These are phyloP conservation scores for Diaporthe sp. DNA, from an alignment of 2,329 filamentous ascomycete species.

Conservation along the genomic window DNA sequence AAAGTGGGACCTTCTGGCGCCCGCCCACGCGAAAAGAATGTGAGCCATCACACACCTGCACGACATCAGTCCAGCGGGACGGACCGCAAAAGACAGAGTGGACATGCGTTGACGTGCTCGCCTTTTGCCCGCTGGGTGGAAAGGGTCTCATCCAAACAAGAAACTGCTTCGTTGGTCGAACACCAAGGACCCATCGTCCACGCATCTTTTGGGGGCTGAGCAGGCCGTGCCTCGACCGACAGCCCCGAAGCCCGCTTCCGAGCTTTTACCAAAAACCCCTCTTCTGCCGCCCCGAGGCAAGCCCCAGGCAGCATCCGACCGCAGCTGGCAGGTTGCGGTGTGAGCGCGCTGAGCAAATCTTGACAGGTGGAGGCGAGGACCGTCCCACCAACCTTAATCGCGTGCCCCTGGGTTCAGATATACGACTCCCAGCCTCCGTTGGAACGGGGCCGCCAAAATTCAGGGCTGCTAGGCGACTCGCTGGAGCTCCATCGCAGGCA, in stretches of 20 bases:
- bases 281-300: background rate
- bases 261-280: fast-evolving
- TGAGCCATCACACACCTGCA: conserved; percentile 24
- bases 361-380: conserved; percentile 21
- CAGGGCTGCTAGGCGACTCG: background rate
- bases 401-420: conserved; percentile 12
- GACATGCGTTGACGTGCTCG: background rate
- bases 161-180: background rate
- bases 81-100: background rate
- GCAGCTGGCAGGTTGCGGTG: background rate
- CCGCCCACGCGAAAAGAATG: background rate
- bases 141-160: background rate
- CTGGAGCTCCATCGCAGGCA: conserved; percentile 1
- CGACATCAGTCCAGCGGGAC: background rate
- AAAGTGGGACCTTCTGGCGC: conserved; percentile 11
- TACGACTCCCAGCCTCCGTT: background rate
- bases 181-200: background rate
- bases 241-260: background rate
- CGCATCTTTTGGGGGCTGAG: background rate
- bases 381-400: conserved; percentile 20
- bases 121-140: background rate
- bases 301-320: conserved; percentile 11
- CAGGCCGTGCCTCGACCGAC: background rate
- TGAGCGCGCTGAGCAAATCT: background rate
- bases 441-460: background rate